phyloP scores from a whole-genome alignment of 306 rosid species.

The Acmispon strigosus region DNA sequence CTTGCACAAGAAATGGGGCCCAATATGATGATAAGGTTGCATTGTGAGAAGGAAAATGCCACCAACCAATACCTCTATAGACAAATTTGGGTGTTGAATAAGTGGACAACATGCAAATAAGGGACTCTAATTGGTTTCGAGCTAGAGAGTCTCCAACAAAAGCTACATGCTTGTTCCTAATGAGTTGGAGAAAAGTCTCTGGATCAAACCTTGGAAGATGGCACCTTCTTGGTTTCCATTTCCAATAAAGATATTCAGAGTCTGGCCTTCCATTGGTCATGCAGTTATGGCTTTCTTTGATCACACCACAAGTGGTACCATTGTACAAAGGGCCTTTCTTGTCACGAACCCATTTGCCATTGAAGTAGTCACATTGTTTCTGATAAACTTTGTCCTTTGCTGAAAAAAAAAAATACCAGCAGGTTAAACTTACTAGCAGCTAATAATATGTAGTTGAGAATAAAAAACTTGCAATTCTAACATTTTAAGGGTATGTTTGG shows the following conservation, averaged over 20 bases:
- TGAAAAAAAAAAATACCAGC: constrained; percentile 8
- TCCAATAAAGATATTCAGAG: constrained; percentile 46
- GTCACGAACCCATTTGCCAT: constrained; percentile 53
- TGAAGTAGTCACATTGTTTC: constrained; percentile 52
- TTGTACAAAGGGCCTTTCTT: constrained; percentile 46
- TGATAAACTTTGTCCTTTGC: constrained; percentile 26
- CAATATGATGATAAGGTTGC: constrained; percentile 50
- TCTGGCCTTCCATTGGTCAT: constrained; percentile 57
- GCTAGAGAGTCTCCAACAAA: too few species aligned
- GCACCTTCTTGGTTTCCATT: constrained; percentile 66
- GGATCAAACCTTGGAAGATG: constrained; percentile 60
- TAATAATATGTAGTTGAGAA: too few species aligned
- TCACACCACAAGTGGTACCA: constrained; percentile 43
- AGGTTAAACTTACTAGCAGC: too few species aligned
- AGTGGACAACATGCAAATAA: too few species aligned
- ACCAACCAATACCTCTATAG: constrained; percentile 10
- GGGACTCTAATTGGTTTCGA: too few species aligned
- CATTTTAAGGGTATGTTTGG: too few species aligned
- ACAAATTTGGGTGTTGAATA: too few species aligned
- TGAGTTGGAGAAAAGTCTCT: constrained; percentile 34
- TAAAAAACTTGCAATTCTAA: background rate
- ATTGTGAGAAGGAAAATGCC: constrained; percentile 53
- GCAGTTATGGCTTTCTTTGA: constrained; percentile 55
- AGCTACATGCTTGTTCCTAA: too few species aligned
- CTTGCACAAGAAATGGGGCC: constrained; percentile 73